Evolutionary conservation across 805 yeast species (phyloP), one percentile per base, ranked within the genome.

Genomic region (Sungouiozyma ichnusensis): DNA sequence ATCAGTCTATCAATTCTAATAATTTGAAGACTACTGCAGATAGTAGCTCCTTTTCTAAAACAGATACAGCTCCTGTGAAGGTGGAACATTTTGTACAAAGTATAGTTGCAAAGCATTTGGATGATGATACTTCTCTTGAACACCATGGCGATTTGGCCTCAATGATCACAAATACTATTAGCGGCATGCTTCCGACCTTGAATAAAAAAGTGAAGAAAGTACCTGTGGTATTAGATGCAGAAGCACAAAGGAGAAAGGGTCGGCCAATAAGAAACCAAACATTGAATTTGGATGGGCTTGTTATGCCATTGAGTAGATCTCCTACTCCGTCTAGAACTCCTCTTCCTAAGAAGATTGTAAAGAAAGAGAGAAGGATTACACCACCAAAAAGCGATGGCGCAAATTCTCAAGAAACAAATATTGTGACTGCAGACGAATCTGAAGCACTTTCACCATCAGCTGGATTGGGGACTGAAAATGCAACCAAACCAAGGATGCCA

Each of bases 251-350:
- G 48, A 19, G 46, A 46, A 20, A 50, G 43, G 27, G 48, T 13
- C 47, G 19, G 45, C 49, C 9, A 43, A 53, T 9, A 53, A 51
- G 35, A 11, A 41, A 41, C 13, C 40, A 40, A n/a, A 51, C 50
- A 3, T 38, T 58, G 20, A 58, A 58, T 37, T 34, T 56, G 8
- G 63, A 58, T 43, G 63, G 63, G 2, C 36, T 55, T n/a, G 55
- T 55, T 6, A 31, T 19, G 8, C 16, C 17, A 15, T 11, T 31
- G 20, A 35, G 19, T 11, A 17, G n/a, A 8, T 17, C 16, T 16
- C 4, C 32, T 35, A 20, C 16, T 16, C 13, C 5, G 3, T 11
- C n/a, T 16, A 32, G 14, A 7, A 16, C 35, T 16, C 6, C 35
- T 32, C 29, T 24, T 24, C 29, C 29, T 6, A 24, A 24, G 11